Evolutionary conservation across 257 asterid genomes (phyloP), one percentile per base, ranked within the genome.

Genomic region (Solanum okadae): DNA sequence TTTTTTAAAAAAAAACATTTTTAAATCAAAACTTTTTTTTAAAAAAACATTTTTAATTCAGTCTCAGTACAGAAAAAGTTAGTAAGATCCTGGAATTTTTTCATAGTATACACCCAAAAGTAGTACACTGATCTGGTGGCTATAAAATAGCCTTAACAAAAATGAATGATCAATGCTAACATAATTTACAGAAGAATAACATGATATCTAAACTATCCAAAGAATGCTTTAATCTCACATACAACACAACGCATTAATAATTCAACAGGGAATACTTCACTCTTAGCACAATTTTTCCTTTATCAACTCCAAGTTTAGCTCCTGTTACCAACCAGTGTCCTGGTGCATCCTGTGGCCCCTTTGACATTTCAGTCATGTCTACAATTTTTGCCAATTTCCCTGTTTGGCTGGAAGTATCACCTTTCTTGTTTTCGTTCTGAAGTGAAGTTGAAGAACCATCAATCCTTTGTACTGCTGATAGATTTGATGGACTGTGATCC

Each of bases 231-330:
- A 38, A 61, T 75, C 73, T 44, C 46, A 49, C 84, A 61, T 65
- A 33, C 83, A 72, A 23, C 77, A 85, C 23, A 78, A 89, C 84
- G 86, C 85, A 88, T 96, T 95, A 97, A 85, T 97, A 97, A 93
- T 97, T 97, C 93, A 97, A 90, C 8, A 97, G 90, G 22, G 99
- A 97, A 86, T 97, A 96, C 94, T 97, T 97, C 34, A 95, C 95
- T 16, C 99, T 96, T 29, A 96, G 77, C 88, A 95, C 94, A 71
- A 97, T 96, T 86, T 82, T 95, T 68, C 99, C 99, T 90, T 95
- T 96, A 88, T 97, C 99, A 42, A 97, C 98, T n/a, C 99, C 99
- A 87, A 97, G 98, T 93, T 97, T 97, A n/a, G 99, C 99, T 75
- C 99, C 99, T 0, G 99, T 97, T 13, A 97, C 98, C 88, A 97